Evolutionary conservation across 78 protist genomes (phyloP), one percentile per base, ranked within the genome.

Genomic region (Paulinella micropora): DNA sequence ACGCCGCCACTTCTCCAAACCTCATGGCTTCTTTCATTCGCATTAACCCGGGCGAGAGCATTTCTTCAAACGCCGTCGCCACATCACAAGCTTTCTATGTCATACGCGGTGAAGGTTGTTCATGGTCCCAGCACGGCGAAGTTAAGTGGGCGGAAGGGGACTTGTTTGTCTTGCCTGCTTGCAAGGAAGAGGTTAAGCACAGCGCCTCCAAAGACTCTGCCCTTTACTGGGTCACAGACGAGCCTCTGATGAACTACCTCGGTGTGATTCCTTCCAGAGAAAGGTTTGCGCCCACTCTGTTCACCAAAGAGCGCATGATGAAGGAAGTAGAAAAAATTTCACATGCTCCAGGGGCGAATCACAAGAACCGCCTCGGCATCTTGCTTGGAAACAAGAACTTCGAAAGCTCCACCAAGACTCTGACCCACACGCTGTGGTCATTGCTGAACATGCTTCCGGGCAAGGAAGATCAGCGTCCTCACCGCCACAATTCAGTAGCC

Each of bases 401-500:
- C 26, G n/a, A n/a, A 3, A 39, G 39, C 69, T n/a, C n/a, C n/a
- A 86, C 88, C 1, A 35, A 39, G 67, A 86, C 88, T 26, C 4
- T 86, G 32, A 86, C 88, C 1, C 88, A 35, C 34, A 86, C 88
- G 41, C 2, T 86, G n/a, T 86, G 88, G 88, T 34, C 88, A 2
- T 64, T 86, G 2, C 3, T 86, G 32, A 86, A 86, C 51, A 38
- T 29, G 37, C 34, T 86, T 31, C n/a, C 67, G 39, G 39, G 69
- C 73, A 39, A 39, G 26, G 2, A 23, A 2, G 67, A 26, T 34
- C 88, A 86, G 88, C 3, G 9, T 39, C 88, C 88, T 38, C 88
- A 86, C 51, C 34, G 26, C 69, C 88, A 86, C 51, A 86, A 38
- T 64, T 86, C 88, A 34, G 88, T 86, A 9, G 88, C 88, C n/a